Base-by-base conservation (phyloP, 345 rosid genomes). In the Camelina sativa region DNA sequence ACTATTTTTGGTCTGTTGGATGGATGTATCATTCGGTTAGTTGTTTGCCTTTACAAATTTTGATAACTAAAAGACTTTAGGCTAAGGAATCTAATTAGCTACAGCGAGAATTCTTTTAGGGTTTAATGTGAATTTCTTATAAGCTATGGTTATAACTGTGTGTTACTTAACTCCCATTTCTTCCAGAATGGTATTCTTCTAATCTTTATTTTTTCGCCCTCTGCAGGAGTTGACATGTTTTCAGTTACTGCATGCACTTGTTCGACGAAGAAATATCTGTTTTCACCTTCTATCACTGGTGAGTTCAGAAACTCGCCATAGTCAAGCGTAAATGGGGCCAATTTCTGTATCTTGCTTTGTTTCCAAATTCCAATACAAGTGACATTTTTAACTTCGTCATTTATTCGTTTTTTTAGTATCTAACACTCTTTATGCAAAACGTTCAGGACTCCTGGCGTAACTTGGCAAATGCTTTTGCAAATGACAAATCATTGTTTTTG, bases 371-470 rank as follows among this genome's bases (percentile, higher is more conserved):
- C 28, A 72, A 51, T 52, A 11, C 11, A 52, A 15, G 38, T 46
- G 60, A 12, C n/a, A 11, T 37, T 11, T 55, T 16, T 58, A 58
- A 59, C 62, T 60, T 48, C 19, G 13, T 37, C 11, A 6, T 48
- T 16, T 32, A 13, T 53, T 25, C 8, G 37, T 54, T 34, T 28
- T 72, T 28, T 16, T 64, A 69, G 74, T 57, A 16, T 22, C 59
- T 59, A 59, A 35, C 57, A 35, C 51, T 54, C 61, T 62, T 12
- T 63, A 28, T 79, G 48, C 7, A 44, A 68, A 69, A 73, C 40
- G 43, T 76, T 77, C 83, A 95, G 99, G 96, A 85, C 58, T 92
- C 99, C 6, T 95, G 99, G 99, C 87, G 84, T 76, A 85, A 84
- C 62, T 86, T 95, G 53, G 91, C 97, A 69, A 89, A 83, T 82